Evolutionary conservation across 139 green algal genomes (phyloP).

Genomic region (Volvox africanus): DNA sequence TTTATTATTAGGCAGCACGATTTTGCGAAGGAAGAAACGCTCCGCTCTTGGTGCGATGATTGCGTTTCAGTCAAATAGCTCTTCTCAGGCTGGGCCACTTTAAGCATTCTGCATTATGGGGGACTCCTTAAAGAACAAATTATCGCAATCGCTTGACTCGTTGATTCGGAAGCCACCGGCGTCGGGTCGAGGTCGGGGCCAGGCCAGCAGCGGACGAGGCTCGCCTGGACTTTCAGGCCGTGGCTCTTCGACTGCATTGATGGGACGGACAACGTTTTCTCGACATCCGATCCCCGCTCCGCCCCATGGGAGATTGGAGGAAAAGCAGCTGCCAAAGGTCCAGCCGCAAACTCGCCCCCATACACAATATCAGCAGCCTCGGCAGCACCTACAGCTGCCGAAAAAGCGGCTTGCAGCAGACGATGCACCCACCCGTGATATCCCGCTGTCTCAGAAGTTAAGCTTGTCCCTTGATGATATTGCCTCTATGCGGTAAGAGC

Average conservation of each 20-base stretch:
- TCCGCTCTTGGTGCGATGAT: too few species aligned
- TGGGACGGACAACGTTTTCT: not conserved
- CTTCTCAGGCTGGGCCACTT: not conserved
- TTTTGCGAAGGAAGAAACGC: too few species aligned
- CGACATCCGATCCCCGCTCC: not conserved
- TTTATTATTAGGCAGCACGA: too few species aligned
- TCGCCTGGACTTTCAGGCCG: not conserved
- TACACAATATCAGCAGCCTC: not conserved
- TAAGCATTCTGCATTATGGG: not conserved
- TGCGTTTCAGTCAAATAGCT: too few species aligned
- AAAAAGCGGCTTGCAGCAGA: not conserved
- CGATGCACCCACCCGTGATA: too few species aligned
- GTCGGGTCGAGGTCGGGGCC: not conserved
- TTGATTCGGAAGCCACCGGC: slow-evolving; percentile 5
- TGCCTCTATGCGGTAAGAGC: not conserved
- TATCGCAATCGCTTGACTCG: not conserved
- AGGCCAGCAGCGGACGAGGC: not conserved
- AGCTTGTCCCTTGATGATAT: slow-evolving; percentile 6
- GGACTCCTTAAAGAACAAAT: not conserved
- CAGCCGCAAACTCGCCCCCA: not conserved
- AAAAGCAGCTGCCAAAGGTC: not conserved
- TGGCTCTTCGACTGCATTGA: not conserved
- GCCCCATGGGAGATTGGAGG: not conserved
- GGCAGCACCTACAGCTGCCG: not conserved
- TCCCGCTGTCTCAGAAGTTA: slow-evolving; percentile 1